These are phyloP conservation scores for Quercus lobata DNA, from an alignment of 331 rosid species.

Conservation along the genomic window DNA sequence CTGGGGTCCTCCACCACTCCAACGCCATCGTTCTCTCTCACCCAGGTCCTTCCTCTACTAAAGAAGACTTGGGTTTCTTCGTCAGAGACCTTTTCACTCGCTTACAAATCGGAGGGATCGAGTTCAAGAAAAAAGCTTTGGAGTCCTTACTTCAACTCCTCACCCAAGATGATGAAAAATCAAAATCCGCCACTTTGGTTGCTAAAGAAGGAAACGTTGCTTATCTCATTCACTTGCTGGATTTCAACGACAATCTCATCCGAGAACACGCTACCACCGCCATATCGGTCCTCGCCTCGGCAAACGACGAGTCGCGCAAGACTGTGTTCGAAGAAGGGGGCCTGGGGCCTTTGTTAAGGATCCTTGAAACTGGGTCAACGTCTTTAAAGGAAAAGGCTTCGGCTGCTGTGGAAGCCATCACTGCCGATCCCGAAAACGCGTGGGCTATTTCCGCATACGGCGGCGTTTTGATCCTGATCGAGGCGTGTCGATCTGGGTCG, in stretches of 20 bases:
- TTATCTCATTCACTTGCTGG: slow-evolving; percentile 43
- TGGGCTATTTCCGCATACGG: slow-evolving; percentile 61
- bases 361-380: slow-evolving; percentile 40
- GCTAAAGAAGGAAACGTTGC: slow-evolving; percentile 39
- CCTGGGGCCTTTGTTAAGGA: slow-evolving; percentile 41
- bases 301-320: slow-evolving; percentile 37
- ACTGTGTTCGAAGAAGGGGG: slow-evolving; percentile 51
- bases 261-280: slow-evolving; percentile 40
- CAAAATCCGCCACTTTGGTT: slow-evolving; percentile 24
- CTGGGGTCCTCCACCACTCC: slow-evolving; percentile 55
- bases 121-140: slow-evolving; percentile 51
- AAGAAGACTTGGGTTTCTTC: slow-evolving; percentile 33
- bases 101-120: slow-evolving; percentile 49
- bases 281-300: slow-evolving; percentile 36
- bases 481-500: slow-evolving; percentile 52
- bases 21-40: slow-evolving; percentile 55
- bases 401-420: slow-evolving; percentile 42
- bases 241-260: slow-evolving; percentile 34
- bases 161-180: slow-evolving; percentile 17
- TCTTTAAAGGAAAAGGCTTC: slow-evolving; percentile 41
- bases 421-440: slow-evolving; percentile 43
- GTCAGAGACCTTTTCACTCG: slow-evolving; percentile 50
- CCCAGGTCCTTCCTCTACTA: slow-evolving; percentile 38
- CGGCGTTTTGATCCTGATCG: slow-evolving; percentile 37
- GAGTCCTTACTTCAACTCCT: slow-evolving; percentile 49